phyloP scores from a whole-genome alignment of 139 green algal species.

The Zygnema cylindricum region DNA sequence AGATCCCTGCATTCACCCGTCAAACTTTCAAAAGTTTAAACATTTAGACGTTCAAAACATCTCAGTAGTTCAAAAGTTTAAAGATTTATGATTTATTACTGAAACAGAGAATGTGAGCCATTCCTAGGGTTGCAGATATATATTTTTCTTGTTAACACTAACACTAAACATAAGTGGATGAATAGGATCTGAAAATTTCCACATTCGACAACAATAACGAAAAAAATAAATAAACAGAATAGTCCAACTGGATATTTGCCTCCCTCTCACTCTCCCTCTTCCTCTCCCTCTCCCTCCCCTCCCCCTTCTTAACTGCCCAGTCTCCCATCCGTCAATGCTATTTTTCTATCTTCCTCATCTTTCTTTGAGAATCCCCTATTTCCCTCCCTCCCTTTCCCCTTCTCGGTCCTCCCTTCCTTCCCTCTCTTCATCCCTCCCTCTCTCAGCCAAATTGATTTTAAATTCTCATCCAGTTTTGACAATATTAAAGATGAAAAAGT shows the following conservation, averaged over 20 bases:
- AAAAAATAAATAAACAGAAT: no score
- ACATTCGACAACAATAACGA: no score
- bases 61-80: no score
- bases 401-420: constrained; percentile 30
- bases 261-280: constrained; percentile 15
- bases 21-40: no score
- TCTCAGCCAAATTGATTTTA: not conserved
- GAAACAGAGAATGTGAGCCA: no score
- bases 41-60: no score
- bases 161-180: no score
- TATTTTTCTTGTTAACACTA: no score
- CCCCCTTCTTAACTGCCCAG: not conserved
- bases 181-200: no score
- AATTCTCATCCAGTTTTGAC: not conserved
- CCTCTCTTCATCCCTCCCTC: constrained; percentile 29
- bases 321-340: not conserved
- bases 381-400: not conserved
- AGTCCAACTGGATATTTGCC: not conserved
- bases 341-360: not conserved
- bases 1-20: constrained; percentile 37
- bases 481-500: constrained; percentile 21
- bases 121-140: no score
- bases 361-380: not conserved
- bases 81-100: no score
- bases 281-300: not conserved